Evolutionary conservation across 805 yeast species (phyloP), one percentile per base, ranked within the genome.

Genomic region (Torulaspora delbrueckii): DNA sequence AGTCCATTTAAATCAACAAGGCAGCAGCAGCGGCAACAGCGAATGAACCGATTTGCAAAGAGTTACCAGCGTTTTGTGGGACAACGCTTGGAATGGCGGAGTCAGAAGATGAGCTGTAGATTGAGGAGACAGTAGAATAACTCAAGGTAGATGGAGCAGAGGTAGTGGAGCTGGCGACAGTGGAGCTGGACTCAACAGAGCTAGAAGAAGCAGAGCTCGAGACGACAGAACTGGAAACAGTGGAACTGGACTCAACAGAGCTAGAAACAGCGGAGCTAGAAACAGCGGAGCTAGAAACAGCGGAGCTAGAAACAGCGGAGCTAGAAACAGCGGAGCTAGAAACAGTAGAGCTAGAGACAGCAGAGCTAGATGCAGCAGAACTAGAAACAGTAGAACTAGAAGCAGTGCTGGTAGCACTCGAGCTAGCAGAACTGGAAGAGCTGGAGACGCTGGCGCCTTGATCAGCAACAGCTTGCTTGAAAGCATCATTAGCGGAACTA

Each of bases 401-500:
- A 10, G 73, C 43, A 8, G 73, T 46, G 7, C 71, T 43, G 6
- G 70, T 40, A 14, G 72, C 45, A 9, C 70, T 46, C 12, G 72
- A 50, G 27, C 74, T 54, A 12, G 66, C 42, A 8, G 63, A 34
- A 9, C 71, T 51, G 6, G 68, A 47, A 6, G 69, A 46, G 19
- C 59, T 45, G 10, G 63, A 42, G 32, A 69, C 63, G 18, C 60
- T 49, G 41, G 70, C 73, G 47, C 75, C 72, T 54, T 69, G 73
- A 50, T 70, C 74, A 8, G 64, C 47, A 68, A 90, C 84, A 16
- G 79, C 57, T 47, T 65, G 52, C 60, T 76, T 61, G 65, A 86
- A 85, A 16, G 81, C 75, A 26, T 73, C 50, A 58, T 70, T 70
- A 50, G 96, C 96, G 43, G 72, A 62, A 41, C 68, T 77, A 32